Conservation (phyloP, 228 moss, liverwort and hornwort genomes). For the Sphagnum magellanicum region DNA sequence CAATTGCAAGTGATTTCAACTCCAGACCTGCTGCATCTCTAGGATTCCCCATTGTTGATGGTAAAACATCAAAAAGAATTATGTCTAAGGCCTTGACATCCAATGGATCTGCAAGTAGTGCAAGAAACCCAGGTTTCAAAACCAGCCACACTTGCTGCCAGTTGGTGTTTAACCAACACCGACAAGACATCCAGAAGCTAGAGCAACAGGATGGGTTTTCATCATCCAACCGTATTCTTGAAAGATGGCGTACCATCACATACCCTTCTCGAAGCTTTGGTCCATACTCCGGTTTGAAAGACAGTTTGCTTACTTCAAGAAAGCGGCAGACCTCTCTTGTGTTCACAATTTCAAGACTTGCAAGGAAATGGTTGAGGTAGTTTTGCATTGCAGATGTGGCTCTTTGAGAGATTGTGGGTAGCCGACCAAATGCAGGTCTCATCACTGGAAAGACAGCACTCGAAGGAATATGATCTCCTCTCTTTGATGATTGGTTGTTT, state of each 20-base stretch:
- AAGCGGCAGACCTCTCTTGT: constrained; percentile 40
- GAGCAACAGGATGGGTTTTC: constrained; percentile 22
- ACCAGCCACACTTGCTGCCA: constrained; percentile 55
- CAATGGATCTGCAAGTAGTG: constrained; percentile 39
- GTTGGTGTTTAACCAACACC: constrained; percentile 37
- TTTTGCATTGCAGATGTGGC: constrained; percentile 42
- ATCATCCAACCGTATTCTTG: constrained; percentile 13
- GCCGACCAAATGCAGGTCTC: constrained; percentile 38
- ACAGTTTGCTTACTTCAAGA: constrained; percentile 41
- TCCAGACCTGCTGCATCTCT: constrained; percentile 28
- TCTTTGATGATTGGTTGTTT: constrained; percentile 12
- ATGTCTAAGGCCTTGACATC: constrained; percentile 38
- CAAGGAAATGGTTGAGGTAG: constrained; percentile 41
- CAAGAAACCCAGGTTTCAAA: constrained; percentile 42
- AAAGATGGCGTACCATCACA: constrained; percentile 37
- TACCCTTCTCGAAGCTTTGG: constrained; percentile 43
- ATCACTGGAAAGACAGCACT: constrained; percentile 38
- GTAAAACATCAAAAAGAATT: constrained; percentile 34
- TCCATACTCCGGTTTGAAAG: constrained; percentile 42
- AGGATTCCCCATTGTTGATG: background rate
- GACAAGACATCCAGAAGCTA: constrained; percentile 31
- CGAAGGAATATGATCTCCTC: constrained; percentile 23
- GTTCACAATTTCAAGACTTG: constrained; percentile 43
- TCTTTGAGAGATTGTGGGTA: constrained; percentile 28
- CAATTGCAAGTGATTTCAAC: constrained; percentile 14